phyloP scores from a whole-genome alignment of 768 basidiomycete species.

The Phaeotremella fagi region DNA sequence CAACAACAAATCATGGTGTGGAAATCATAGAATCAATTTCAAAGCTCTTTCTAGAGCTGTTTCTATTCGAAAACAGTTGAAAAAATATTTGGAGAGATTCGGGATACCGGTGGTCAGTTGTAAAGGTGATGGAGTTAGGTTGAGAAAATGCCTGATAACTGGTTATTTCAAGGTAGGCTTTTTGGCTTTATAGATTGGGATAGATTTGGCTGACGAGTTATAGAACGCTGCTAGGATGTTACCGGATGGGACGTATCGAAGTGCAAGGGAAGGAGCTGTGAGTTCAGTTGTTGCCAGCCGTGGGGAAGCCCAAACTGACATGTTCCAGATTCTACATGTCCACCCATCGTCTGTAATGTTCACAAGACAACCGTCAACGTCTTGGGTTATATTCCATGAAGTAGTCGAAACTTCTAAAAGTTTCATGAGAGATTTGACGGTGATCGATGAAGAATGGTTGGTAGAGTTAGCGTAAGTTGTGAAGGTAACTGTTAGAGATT shows the following conservation, averaged over 20 bases:
- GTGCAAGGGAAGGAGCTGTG: conserved; percentile 78
- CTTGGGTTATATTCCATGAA: conserved; percentile 93
- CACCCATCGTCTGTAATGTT: conserved; percentile 94
- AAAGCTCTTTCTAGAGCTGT: conserved; percentile 88
- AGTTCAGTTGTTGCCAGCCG: conserved; percentile 30
- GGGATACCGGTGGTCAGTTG: conserved; percentile 76
- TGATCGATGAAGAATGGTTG: conserved; percentile 92
- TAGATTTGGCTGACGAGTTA: background rate
- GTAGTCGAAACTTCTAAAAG: conserved; percentile 94
- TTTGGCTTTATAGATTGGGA: background rate
- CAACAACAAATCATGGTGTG: conserved; percentile 86
- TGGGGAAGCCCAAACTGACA: background rate
- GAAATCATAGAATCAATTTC: conserved; percentile 84
- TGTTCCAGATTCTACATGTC: conserved; percentile 70
- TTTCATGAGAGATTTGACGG: conserved; percentile 87
- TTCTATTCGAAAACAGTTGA: conserved; percentile 88
- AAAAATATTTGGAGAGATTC: conserved; percentile 91
- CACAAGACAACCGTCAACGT: conserved; percentile 79
- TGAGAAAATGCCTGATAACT: conserved; percentile 82
- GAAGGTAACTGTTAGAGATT: conserved; percentile 5
- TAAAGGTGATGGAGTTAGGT: conserved; percentile 73
- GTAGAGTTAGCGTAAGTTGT: conserved; percentile 49
- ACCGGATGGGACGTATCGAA: conserved; percentile 88
- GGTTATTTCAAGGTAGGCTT: conserved; percentile 66
- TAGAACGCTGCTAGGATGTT: conserved; percentile 86